A percentile compares a stretch with the other conserved stretches of the same genome.
Evolutionary conservation across 1,284 basidiomycete genomes (phyloP).

Genomic region (Marasmius tenuissimus): DNA sequence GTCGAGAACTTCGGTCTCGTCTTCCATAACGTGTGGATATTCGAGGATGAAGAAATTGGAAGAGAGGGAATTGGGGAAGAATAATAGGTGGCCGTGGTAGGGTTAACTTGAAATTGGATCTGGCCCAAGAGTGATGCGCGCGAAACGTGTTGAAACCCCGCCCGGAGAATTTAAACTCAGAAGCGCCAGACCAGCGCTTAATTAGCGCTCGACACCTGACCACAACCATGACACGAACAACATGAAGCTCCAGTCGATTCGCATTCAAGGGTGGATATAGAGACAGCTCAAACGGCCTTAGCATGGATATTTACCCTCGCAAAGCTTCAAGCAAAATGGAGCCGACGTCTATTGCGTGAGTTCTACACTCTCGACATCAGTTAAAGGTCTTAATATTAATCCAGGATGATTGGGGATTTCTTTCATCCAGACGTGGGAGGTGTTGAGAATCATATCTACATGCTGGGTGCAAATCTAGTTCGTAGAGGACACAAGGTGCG

Average conservation of each 20-base stretch:
- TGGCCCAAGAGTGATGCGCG: no score
- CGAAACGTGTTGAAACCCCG: no score
- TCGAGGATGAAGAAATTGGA: not conserved
- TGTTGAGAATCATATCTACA: slow-evolving; percentile 96
- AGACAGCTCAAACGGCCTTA: no score
- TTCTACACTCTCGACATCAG: slow-evolving; percentile 7
- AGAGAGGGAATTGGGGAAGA: not conserved
- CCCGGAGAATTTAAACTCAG: no score
- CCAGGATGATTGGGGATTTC: slow-evolving; percentile 95
- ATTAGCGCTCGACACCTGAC: no score
- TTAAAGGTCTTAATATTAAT: slow-evolving; percentile 4
- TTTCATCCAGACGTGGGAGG: slow-evolving; percentile 95
- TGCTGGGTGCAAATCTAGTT: slow-evolving; percentile 84
- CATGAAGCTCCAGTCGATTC: no score
- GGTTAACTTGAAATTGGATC: not conserved
- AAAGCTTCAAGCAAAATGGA: slow-evolving; percentile 23
- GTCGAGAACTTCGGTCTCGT: slow-evolving; percentile 64
- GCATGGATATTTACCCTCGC: not conserved
- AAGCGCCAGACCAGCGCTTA: no score
- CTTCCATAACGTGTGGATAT: not conserved
- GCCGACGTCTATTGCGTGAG: slow-evolving; percentile 40
- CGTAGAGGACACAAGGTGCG: slow-evolving; percentile 82
- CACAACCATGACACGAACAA: no score
- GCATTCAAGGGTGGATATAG: no score
- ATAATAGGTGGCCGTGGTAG: not conserved